phyloP scores from a whole-genome alignment of 2,329 filamentous ascomycete genomes.

The Ascocoryne sarcoides region DNA sequence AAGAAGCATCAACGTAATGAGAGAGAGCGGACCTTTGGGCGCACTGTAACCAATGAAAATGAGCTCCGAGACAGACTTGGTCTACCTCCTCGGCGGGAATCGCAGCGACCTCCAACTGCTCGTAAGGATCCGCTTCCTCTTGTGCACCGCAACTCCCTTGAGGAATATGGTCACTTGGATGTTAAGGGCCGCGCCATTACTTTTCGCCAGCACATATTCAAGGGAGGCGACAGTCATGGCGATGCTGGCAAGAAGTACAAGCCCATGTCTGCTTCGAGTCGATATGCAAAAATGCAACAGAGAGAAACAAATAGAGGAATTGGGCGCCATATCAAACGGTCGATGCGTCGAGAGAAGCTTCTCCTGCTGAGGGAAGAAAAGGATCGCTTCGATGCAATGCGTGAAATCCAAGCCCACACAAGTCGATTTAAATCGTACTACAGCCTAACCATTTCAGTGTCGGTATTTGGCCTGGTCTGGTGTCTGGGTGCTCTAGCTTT shows the following conservation, averaged over 20 bases:
- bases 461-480: slow-evolving; percentile 56
- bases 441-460: slow-evolving; percentile 46
- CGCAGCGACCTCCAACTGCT: slow-evolving; percentile 8
- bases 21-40: slow-evolving; percentile 43
- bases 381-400: slow-evolving; percentile 57
- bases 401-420: slow-evolving; percentile 49
- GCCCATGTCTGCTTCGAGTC: slow-evolving; percentile 12
- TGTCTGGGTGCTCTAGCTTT: slow-evolving; percentile 57
- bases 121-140: slow-evolving; percentile 15
- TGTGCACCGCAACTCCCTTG: slow-evolving; percentile 22
- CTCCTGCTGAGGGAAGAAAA: slow-evolving; percentile 48
- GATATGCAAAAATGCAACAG: slow-evolving; percentile 22
- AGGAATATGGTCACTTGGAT: slow-evolving; percentile 30
- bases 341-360: slow-evolving; percentile 32
- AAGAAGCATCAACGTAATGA: slow-evolving; percentile 47
- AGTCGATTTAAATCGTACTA: slow-evolving; percentile 53
- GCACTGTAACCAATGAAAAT: slow-evolving; percentile 43
- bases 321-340: slow-evolving; percentile 6
- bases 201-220: slow-evolving; percentile 26
- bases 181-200: slow-evolving; percentile 29
- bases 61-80: slow-evolving; percentile 36
- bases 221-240: slow-evolving; percentile 21
- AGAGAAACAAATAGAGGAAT: slow-evolving; percentile 7
- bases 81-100: slow-evolving; percentile 24
- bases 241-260: slow-evolving; percentile 17